Conservation (phyloP, 306 rosid species). For the Lathyrus oleraceus region DNA sequence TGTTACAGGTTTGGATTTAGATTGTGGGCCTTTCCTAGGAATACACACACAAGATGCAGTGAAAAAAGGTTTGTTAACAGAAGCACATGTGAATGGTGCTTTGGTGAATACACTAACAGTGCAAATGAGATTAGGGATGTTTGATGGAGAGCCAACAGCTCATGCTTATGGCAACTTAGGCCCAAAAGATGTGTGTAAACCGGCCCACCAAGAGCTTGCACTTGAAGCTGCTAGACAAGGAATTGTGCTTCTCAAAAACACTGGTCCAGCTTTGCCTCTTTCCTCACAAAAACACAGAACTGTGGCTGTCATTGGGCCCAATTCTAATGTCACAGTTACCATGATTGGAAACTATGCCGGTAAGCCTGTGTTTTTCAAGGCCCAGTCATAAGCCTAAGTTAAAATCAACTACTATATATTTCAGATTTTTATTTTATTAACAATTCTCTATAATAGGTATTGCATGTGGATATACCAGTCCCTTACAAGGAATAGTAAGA, state of each 20-base stretch:
- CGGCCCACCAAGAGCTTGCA: slow-evolving; percentile 69
- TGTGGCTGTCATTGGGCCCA: slow-evolving; percentile 88
- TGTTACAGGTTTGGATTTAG: slow-evolving; percentile 76
- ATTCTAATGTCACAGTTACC: slow-evolving; percentile 62
- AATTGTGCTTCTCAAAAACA: slow-evolving; percentile 80
- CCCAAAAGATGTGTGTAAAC: slow-evolving; percentile 75
- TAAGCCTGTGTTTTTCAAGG: slow-evolving; percentile 25
- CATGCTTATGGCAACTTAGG: slow-evolving; percentile 66
- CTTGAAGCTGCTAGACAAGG: slow-evolving; percentile 83
- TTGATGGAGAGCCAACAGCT: slow-evolving; percentile 67
- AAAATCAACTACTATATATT: background rate
- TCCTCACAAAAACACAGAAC: slow-evolving; percentile 53
- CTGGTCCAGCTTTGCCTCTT: slow-evolving; percentile 59
- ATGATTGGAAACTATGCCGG: slow-evolving; percentile 96
- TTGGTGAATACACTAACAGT: slow-evolving; percentile 63
- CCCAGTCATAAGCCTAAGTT: background rate
- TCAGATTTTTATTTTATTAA: background rate
- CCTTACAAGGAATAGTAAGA: slow-evolving; percentile 72
- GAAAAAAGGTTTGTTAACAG: slow-evolving; percentile 59
- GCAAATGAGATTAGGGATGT: slow-evolving; percentile 94
- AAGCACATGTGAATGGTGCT: slow-evolving; percentile 58
- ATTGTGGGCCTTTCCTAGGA: slow-evolving; percentile 85
- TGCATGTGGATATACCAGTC: slow-evolving; percentile 76
- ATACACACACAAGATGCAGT: slow-evolving; percentile 70
- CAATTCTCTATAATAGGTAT: slow-evolving; percentile 45